A percentile compares a stretch with the other conserved stretches of the same genome.
Conservation (phyloP, 768 basidiomycete species). For the Gloeopeniophorella convolvens region DNA sequence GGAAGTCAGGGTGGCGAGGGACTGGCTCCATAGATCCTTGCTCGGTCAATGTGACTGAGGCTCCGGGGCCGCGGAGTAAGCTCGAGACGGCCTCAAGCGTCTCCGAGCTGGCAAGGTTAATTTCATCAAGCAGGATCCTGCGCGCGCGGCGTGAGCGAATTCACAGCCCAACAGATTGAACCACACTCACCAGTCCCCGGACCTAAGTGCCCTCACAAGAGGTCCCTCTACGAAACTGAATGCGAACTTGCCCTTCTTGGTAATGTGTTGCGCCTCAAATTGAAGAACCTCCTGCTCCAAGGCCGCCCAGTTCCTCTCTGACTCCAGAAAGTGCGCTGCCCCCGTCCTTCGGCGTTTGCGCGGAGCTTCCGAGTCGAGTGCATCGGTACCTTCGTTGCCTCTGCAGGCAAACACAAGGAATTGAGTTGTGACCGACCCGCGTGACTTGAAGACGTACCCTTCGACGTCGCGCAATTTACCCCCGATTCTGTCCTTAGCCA, state of each 20-base stretch:
- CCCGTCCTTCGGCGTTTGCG: slow-evolving; percentile 69
- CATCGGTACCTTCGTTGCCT: slow-evolving; percentile 22
- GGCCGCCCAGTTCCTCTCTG: slow-evolving; percentile 53
- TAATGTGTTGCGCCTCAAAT: slow-evolving; percentile 87
- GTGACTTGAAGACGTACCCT: slow-evolving; percentile 15
- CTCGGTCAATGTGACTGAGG: slow-evolving; percentile 90
- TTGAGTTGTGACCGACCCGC: not conserved
- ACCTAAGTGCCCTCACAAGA: slow-evolving; percentile 80
- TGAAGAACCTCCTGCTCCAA: slow-evolving; percentile 65
- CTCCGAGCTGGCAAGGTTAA: slow-evolving; percentile 91
- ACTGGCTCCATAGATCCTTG: slow-evolving; percentile 87
- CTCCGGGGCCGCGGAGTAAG: slow-evolving; percentile 77
- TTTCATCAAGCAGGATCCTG: slow-evolving; percentile 93
- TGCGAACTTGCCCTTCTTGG: slow-evolving; percentile 81
- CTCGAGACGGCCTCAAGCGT: slow-evolving; percentile 89
- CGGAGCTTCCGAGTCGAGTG: slow-evolving; percentile 39
- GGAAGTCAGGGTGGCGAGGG: slow-evolving; percentile 90
- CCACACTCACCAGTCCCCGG: slow-evolving; percentile 78
- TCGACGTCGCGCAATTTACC: slow-evolving; percentile 28
- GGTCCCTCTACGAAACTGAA: slow-evolving; percentile 97
- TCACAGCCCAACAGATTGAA: not conserved
- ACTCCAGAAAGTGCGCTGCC: slow-evolving; percentile 33
- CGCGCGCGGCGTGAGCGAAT: not conserved
- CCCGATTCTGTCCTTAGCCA: slow-evolving; percentile 61
- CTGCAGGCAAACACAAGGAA: not conserved